phyloP scores from a whole-genome alignment of 768 basidiomycete species.

The Austroboletus festivus region DNA sequence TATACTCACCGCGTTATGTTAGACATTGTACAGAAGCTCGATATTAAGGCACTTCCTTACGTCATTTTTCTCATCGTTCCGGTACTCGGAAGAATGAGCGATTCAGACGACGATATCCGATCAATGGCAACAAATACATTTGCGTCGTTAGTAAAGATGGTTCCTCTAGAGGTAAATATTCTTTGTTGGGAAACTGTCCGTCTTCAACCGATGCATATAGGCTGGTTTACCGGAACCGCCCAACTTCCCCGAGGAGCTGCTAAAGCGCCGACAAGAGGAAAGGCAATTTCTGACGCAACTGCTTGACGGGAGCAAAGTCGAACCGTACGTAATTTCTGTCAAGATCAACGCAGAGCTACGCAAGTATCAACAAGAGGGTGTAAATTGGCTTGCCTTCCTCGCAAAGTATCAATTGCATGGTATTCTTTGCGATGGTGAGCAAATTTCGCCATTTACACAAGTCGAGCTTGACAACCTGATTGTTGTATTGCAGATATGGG shows the following conservation, averaged over 20 bases:
- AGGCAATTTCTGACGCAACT: conserved; percentile 91
- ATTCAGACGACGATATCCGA: conserved; percentile 86
- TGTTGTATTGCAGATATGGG: conserved; percentile 78
- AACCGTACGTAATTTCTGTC: conserved; percentile 83
- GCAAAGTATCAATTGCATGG: conserved; percentile 98
- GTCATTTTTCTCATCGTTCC: conserved; percentile 97
- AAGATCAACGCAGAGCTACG: conserved; percentile 90
- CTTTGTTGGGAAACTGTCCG: background rate
- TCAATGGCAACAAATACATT: conserved; percentile 96
- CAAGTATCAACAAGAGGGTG: conserved; percentile 97
- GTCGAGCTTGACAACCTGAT: background rate
- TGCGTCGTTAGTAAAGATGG: conserved; percentile 96
- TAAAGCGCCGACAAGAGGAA: conserved; percentile 83
- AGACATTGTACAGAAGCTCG: conserved; percentile 91
- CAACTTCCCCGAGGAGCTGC: conserved; percentile 83
- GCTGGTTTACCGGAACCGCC: conserved; percentile 96
- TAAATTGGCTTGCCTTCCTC: conserved; percentile 98
- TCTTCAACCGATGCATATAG: conserved; percentile 36
- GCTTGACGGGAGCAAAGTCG: conserved; percentile 92
- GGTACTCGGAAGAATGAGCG: conserved; percentile 95
- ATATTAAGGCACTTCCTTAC: conserved; percentile 93
- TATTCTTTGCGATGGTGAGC: conserved; percentile 90
- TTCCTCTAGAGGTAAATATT: conserved; percentile 81
- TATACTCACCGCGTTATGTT: conserved; percentile 12
- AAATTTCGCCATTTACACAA: conserved; percentile 14